Evolutionary conservation across 2,329 filamentous ascomycete species (phyloP), one percentile per base, ranked within the genome.

Genomic region (Talaromyces rugulosus): DNA sequence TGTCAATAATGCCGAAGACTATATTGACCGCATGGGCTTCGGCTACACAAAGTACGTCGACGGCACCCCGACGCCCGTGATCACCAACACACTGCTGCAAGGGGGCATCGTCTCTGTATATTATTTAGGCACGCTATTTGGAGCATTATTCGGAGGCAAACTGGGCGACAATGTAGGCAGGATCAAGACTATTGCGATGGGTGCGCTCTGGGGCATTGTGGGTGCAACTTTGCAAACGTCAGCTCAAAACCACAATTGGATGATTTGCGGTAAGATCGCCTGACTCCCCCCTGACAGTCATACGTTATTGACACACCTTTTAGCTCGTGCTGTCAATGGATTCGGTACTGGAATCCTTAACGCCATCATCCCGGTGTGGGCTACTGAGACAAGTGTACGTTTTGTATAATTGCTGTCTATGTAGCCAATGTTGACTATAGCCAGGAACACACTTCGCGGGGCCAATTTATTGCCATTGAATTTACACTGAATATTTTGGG

Each of bases 401-500:
- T 12, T 5, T 36, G 6, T n/a, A 8, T 33, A 18, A 34, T 23
- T 42, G 3, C 14, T 42, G 9, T 56, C 6, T 27, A 3, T 23
- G 23, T 23, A 18, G 11, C 34, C 36, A 23, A 42, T 51, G 31
- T 42, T 52, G 8, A 56, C 16, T 27, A 16, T 8, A 54, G 30
- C 1, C 87, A 0, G 84, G 61, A 88, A 44, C 86, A 90, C 68
- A 89, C 83, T 0, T 87, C 84, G 2, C 83, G 89, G 47, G 89
- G 89, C 5, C 82, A 86, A 55, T 89, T 89, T 65, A 85, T 91
- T 61, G 86, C 87, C 9, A 86, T 89, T 59, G 88, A 91, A 68
- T 91, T 91, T 65, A 90, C 87, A 0, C 74, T 90, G 8, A 91
- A 91, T 69, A 90, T 90, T 63, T 86, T 89, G 55, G 88, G 88